Base-by-base conservation (phyloP, 305 asterid genomes). In the Fraxinus sp. region DNA sequence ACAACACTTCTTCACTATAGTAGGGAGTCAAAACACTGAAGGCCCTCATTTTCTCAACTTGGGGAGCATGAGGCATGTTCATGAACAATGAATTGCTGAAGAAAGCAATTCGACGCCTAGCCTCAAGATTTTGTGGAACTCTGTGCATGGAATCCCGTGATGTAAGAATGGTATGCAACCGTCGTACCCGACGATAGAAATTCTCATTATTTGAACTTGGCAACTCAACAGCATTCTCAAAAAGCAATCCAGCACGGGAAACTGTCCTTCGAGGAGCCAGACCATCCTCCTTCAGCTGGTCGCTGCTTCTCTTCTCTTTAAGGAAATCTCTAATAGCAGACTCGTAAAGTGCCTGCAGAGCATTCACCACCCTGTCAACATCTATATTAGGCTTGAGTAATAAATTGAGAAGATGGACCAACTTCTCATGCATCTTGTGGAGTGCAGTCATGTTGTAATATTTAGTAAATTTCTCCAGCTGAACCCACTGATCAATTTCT, bases 51-150 rank as follows among this genome's bases (percentile, higher is more conserved):
- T 89, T 89, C 86, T 88, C 90, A 70, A 89, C 91, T 30, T 88
- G 92, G 36, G 92, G 92, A 16, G 92, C 92, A 41, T 83, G 92
- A 36, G 92, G 92, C 88, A 89, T 86, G 79, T 83, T 88, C 92
- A 89, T 89, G 76, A 89, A 89, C 30, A 89, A 84, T 41, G 92
- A 89, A 79, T 89, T 89, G 85, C 90, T 89, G 77, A 89, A 89
- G 84, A 89, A 89, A 26, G 91, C 88, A 79, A 89, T 87, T 52
- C 92, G 85, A 2, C 91, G 91, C 59, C 91, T 87, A 64, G 92
- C 92, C 87, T 89, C 92, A 20, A 89, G 88, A 88, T 89, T 89
- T 57, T 59, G 75, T 18, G 92, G 92, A 20, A 89, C 80, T 80
- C 84, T 85, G 81, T 84, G 86, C 90, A 88, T 88, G n/a, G 92